These are phyloP conservation scores for Austroboletus novae-zelandiae DNA, from an alignment of 1,284 basidiomycete species.

Conservation along the genomic window DNA sequence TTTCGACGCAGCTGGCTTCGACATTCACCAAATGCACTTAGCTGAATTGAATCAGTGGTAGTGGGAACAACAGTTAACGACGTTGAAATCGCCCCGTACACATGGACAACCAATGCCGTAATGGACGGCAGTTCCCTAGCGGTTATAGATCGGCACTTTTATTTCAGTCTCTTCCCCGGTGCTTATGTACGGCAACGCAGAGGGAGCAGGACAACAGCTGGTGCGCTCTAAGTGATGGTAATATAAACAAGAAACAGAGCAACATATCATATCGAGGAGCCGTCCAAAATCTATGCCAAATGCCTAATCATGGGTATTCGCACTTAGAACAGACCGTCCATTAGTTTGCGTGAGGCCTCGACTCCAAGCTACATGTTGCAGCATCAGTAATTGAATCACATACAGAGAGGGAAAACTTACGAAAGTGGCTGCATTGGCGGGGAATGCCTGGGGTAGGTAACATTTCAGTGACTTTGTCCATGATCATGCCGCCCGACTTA, in stretches of 20 bases:
- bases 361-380: conserved; percentile 64
- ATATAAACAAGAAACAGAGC: conserved; percentile 4
- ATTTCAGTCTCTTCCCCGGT: conserved; percentile 4
- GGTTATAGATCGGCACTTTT: neutral
- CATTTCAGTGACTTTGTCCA: conserved; percentile 6
- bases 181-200: conserved; percentile 3
- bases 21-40: conserved; percentile 14
- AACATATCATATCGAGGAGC: conserved; percentile 12
- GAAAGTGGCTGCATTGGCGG: conserved; percentile 95
- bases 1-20: conserved; percentile 19
- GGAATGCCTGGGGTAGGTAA: conserved; percentile 66
- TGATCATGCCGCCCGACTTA: conserved; percentile 37
- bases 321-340: conserved; percentile 61
- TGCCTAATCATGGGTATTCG: conserved; percentile 4
- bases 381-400: neutral
- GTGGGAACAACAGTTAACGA: no score
- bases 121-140: conserved; percentile 2
- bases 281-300: conserved; percentile 8
- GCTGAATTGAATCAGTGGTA: no score
- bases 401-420: conserved; percentile 48
- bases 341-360: conserved; percentile 70
- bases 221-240: conserved; percentile 10
- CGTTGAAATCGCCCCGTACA: no score
- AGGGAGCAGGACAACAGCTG: neutral
- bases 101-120: conserved; percentile 13